Percentiles rank a stretch among this genome's conserved stretches.
phyloP scores from a whole-genome alignment of 805 yeast species.

The Candida gorgasii region DNA sequence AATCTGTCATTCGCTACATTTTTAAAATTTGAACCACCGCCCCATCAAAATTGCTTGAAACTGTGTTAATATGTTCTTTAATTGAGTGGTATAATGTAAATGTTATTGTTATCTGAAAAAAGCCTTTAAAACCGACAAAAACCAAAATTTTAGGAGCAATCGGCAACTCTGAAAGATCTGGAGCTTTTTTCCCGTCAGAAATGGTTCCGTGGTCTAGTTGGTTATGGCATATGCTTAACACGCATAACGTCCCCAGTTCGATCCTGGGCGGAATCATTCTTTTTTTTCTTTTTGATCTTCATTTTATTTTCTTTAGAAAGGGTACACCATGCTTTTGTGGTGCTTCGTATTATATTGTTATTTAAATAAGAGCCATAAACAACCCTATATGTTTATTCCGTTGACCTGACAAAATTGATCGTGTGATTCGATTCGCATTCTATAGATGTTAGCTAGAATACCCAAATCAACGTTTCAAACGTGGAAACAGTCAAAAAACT shows the following conservation, averaged over 20 bases:
- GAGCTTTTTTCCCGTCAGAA: too few relatives aligned
- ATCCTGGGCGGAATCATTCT: conserved; percentile 98
- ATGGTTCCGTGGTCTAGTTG: conserved; percentile 98
- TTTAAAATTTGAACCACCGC: too few relatives aligned
- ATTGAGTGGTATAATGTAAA: too few relatives aligned
- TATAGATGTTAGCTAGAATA: background rate
- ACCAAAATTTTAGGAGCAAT: too few relatives aligned
- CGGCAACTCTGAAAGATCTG: too few relatives aligned
- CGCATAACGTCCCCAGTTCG: conserved; percentile 99
- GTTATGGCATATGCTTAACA: conserved; percentile 99
- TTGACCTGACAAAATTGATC: background rate
- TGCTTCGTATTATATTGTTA: background rate
- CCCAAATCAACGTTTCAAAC: background rate
- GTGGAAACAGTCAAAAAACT: background rate
- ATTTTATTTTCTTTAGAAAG: background rate
- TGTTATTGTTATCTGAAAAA: too few relatives aligned
- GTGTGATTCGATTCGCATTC: background rate
- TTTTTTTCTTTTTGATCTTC: conserved; percentile 23
- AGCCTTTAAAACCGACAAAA: too few relatives aligned
- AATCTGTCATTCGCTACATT: too few relatives aligned
- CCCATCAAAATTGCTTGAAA: too few relatives aligned
- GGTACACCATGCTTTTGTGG: too few relatives aligned
- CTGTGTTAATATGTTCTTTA: too few relatives aligned
- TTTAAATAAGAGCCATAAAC: background rate
- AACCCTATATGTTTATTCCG: background rate